A percentile compares a stretch with the other conserved stretches of the same genome.
Conservation (phyloP, 768 basidiomycete genomes). For the Boletus sp. region DNA sequence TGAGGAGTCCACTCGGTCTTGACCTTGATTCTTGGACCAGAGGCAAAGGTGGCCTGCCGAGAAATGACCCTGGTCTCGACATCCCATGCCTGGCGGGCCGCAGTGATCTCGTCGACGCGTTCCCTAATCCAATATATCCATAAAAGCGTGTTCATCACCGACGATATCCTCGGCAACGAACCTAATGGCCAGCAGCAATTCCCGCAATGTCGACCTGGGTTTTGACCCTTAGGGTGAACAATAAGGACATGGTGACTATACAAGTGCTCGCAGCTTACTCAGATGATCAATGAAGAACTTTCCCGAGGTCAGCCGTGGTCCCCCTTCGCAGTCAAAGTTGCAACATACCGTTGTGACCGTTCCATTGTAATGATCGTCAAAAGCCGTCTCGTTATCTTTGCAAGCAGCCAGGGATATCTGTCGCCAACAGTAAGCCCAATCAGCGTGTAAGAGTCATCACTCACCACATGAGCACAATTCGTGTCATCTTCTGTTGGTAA, state of each 20-base stretch:
- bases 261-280: constrained; percentile 11
- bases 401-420: constrained; percentile 31
- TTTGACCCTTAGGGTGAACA: constrained; percentile 12
- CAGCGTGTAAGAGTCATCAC: background rate
- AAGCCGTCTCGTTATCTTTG: constrained; percentile 23
- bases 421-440: background rate
- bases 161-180: constrained; percentile 2
- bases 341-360: constrained; percentile 22
- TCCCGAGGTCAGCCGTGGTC: background rate
- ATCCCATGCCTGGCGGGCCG: constrained; percentile 12
- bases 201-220: constrained; percentile 21
- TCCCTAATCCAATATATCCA: constrained; percentile 4
- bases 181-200: constrained; percentile 24
- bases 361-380: constrained; percentile 15
- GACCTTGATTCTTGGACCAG: background rate
- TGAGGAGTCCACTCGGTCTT: constrained; percentile 3
- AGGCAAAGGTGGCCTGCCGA: constrained; percentile 13
- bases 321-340: background rate
- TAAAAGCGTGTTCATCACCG: background rate
- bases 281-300: constrained; percentile 30
- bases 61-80: background rate
- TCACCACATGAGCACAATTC: constrained; percentile 22
- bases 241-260: background rate
- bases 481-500: background rate
- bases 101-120: constrained; percentile 17